phyloP scores from a whole-genome alignment of 352 stramenopile genomes.

The Blastocystis sp. region DNA sequence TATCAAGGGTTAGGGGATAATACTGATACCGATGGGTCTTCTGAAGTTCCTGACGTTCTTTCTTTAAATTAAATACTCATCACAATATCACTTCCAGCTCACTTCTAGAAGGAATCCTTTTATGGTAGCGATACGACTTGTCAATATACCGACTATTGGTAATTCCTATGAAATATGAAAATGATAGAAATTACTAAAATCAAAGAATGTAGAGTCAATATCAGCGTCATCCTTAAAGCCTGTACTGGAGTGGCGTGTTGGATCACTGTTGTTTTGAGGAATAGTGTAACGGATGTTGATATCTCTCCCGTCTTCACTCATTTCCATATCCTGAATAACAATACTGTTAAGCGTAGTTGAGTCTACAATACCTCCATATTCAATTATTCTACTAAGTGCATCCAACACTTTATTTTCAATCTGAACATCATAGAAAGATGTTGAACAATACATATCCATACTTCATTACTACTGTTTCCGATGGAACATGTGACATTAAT shows the following conservation, averaged over 20 bases:
- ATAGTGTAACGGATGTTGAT: constrained; percentile 47
- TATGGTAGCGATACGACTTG: neutral
- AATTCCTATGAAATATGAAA: neutral
- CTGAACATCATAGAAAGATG: neutral
- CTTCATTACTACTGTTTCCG: constrained; percentile 20
- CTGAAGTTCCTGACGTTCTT: constrained; percentile 2
- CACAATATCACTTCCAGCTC: too few species aligned
- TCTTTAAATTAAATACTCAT: neutral
- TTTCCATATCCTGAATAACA: neutral
- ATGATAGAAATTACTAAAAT: neutral
- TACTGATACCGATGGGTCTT: constrained; percentile 6
- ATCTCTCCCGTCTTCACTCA: constrained; percentile 12
- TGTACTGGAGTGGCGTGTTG: neutral
- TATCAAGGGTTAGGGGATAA: constrained; percentile 15
- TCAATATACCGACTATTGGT: constrained; percentile 9
- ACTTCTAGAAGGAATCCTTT: neutral
- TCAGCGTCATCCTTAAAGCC: neutral
- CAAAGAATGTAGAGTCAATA: neutral
- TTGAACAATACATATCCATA: constrained; percentile 18
- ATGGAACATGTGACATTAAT: neutral
- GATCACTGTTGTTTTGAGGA: neutral
- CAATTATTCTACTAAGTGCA: constrained; percentile 23
- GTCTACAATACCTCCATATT: neutral
- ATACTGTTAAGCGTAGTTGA: neutral
- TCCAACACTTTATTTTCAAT: constrained; percentile 15